phyloP scores from a whole-genome alignment of 2,329 filamentous ascomycete species.

The Phyllachora maydis region DNA sequence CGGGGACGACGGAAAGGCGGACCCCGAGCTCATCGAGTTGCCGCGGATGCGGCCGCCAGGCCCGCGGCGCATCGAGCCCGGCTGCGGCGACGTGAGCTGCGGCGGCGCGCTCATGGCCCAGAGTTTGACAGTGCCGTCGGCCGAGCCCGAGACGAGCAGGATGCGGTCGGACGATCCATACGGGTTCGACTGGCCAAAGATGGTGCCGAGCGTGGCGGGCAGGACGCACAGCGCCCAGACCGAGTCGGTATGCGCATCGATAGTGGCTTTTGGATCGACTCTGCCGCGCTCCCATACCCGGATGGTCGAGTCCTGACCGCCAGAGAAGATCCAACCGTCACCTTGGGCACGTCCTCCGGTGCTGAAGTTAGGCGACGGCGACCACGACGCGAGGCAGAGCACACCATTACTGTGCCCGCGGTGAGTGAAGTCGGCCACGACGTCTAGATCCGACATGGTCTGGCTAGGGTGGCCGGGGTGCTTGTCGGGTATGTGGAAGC shows the following conservation, averaged over 20 bases:
- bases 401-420: slow-evolving; percentile 84
- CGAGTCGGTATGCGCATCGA: slow-evolving; percentile 87
- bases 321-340: slow-evolving; percentile 97
- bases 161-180: slow-evolving; percentile 73
- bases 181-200: slow-evolving; percentile 57
- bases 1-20: slow-evolving; percentile 74
- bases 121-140: slow-evolving; percentile 78
- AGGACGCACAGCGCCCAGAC: slow-evolving; percentile 92
- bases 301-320: slow-evolving; percentile 81
- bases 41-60: slow-evolving; percentile 51
- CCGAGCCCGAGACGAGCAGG: slow-evolving; percentile 73
- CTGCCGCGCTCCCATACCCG: slow-evolving; percentile 89
- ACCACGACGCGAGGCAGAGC: slow-evolving; percentile 70
- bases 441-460: slow-evolving; percentile 60
- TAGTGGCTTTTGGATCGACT: slow-evolving; percentile 83
- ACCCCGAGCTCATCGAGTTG: slow-evolving; percentile 88
- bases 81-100: slow-evolving; percentile 62
- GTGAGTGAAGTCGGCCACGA: slow-evolving; percentile 86
- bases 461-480: slow-evolving; percentile 27
- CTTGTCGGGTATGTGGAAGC: slow-evolving; percentile 85
- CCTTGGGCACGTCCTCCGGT: slow-evolving; percentile 74
- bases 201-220: slow-evolving; percentile 57
- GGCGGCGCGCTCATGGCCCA: slow-evolving; percentile 91
- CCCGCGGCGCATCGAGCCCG: slow-evolving; percentile 37
- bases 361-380: slow-evolving; percentile 69